Evolutionary conservation across 2,329 filamentous ascomycete genomes (phyloP).

Genomic region (Colletotrichum eremochloae): DNA sequence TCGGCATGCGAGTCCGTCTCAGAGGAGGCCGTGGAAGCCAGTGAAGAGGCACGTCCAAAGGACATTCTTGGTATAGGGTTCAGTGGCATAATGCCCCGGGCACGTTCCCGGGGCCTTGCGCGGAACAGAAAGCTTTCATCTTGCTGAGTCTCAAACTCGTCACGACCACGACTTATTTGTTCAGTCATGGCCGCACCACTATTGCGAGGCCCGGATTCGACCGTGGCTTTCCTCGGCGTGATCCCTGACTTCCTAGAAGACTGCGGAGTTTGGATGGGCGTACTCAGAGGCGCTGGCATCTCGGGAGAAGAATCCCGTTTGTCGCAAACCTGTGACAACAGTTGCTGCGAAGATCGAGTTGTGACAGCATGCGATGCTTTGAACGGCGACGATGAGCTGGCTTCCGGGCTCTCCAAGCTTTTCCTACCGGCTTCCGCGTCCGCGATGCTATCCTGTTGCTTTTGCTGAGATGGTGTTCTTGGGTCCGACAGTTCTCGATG

Average conservation of each 20-base stretch:
- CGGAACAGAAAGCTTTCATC: conserved; percentile 53
- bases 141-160: conserved; percentile 47
- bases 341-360: background rate
- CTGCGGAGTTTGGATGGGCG: conserved; percentile 34
- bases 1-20: conserved; percentile 22
- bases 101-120: conserved; percentile 34
- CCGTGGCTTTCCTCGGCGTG: background rate
- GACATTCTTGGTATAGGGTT: background rate
- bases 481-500: background rate
- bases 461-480: background rate
- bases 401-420: conserved; percentile 4
- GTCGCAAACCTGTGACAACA: background rate
- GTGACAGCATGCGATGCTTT: conserved; percentile 1
- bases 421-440: background rate
- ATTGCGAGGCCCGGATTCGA: background rate
- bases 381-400: background rate
- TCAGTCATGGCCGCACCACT: background rate
- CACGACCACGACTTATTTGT: background rate
- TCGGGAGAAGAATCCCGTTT: background rate
- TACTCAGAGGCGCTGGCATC: conserved; percentile 21
- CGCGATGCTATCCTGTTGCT: background rate
- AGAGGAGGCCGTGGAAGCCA: background rate
- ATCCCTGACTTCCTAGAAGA: conserved; percentile 9
- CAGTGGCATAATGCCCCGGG: background rate
- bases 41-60: background rate